phyloP scores from a whole-genome alignment of 2,329 filamentous ascomycete genomes.

The Aspergillus piperis region DNA sequence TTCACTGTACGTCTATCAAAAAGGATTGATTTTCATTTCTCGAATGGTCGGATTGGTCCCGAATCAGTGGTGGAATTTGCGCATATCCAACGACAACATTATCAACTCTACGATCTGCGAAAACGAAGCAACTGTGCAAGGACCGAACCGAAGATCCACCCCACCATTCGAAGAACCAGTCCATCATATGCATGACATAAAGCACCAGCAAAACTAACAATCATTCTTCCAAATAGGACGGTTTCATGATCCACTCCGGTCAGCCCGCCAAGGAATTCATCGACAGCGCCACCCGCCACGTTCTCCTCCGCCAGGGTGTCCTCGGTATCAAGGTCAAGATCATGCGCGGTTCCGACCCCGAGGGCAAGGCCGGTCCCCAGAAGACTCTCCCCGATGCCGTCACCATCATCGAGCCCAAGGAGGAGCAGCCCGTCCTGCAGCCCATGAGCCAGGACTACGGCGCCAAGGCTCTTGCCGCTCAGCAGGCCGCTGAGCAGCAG shows the following conservation, averaged over 20 bases:
- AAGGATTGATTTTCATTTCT: neutral
- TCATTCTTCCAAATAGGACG: constrained; percentile 58
- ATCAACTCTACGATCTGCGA: neutral
- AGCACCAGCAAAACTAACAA: constrained; percentile 13
- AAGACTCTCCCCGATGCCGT: constrained; percentile 98
- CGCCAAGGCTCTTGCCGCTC: constrained; percentile 76
- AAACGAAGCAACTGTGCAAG: neutral
- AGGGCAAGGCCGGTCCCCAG: constrained; percentile 97
- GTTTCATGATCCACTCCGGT: constrained; percentile 99
- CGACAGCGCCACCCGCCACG: constrained; percentile 96
- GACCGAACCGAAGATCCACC: neutral
- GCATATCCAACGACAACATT: neutral
- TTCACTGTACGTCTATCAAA: constrained; percentile 72
- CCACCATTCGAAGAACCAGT: neutral
- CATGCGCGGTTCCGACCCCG: constrained; percentile 98
- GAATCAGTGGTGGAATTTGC: neutral
- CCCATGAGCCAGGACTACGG: constrained; percentile 98
- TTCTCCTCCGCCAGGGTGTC: constrained; percentile 99
- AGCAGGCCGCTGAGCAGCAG: constrained; percentile 57
- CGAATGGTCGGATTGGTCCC: neutral
- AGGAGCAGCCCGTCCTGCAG: constrained; percentile 93
- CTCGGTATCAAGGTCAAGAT: constrained; percentile 99
- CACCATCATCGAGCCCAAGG: constrained; percentile 99
- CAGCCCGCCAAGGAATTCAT: constrained; percentile 99
- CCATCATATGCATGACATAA: neutral